Base-by-base conservation (phyloP, 306 rosid species). In the Lotus japonicus region DNA sequence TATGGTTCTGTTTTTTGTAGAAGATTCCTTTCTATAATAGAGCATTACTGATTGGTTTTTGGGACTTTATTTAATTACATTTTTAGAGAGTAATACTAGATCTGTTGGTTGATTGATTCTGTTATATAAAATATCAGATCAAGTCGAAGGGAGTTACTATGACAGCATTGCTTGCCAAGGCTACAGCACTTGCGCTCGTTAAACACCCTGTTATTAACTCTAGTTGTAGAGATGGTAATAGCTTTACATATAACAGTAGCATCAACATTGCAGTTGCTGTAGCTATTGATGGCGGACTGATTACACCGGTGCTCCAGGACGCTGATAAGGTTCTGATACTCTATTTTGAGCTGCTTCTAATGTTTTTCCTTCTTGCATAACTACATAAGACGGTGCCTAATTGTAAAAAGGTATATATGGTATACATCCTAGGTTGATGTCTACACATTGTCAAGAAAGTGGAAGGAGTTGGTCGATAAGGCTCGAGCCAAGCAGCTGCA, bases 81-180 rank as follows among this genome's bases (percentile, higher is more conserved):
- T 65, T 57, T 26, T 48, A 28, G 41, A 26, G 49, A 26, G 41
- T 54, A 18, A 19, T 44, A 33, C 36, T 60, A 28, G 33, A 13
- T 56, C 19, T 68, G 9, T 13, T 70, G 5, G 9, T 13, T 70
- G 5, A 21, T 70, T 62, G 3, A 48, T 64, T 58, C 19, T 42
- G 64, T 65, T 68, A 50, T 61, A 9, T 66, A 14, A 53, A 54
- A 61, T 74, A 33, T 43, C 72, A 90, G 99, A 85, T 95, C 73
- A 95, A 95, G 81, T 77, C 88, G 13, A 95, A 95, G 86, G 99
- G 99, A 78, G 99, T 95, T 70, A 95, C 99, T 46, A 95, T 95
- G 99, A 90, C 97, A 16, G 96, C 99, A 45, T 84, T 95, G 86
- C 97, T 95, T 77, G 99, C 97, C 35, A 95, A 95, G 88, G 97